phyloP scores from a whole-genome alignment of 345 rosid species.

The Iberis pinnata region DNA sequence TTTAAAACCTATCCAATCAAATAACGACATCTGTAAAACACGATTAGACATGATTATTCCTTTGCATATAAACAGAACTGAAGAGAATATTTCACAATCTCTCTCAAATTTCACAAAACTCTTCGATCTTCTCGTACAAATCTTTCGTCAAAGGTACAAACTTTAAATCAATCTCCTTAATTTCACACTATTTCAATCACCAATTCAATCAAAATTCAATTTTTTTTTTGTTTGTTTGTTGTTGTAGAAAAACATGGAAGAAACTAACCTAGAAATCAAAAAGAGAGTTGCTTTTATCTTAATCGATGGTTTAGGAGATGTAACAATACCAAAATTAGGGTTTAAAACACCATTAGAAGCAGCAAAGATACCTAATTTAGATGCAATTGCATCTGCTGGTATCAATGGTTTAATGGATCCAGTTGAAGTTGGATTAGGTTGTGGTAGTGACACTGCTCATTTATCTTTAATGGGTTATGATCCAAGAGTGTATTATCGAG shows the following conservation, averaged over 20 bases:
- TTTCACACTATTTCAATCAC: not conserved
- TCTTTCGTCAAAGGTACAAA: too few relatives aligned
- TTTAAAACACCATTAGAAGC: slow-evolving; percentile 75
- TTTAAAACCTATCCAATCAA: too few relatives aligned
- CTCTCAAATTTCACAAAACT: too few relatives aligned
- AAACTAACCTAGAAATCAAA: slow-evolving; percentile 35
- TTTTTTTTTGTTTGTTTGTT: too few relatives aligned
- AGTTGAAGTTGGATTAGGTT: slow-evolving; percentile 98
- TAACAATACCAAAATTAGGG: slow-evolving; percentile 69
- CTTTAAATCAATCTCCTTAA: too few relatives aligned
- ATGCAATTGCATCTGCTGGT: slow-evolving; percentile 85
- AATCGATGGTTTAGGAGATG: slow-evolving; percentile 91
- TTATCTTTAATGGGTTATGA: slow-evolving; percentile 89
- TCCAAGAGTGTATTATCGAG: slow-evolving; percentile 82
- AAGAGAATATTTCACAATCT: too few relatives aligned
- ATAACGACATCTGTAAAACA: too few relatives aligned
- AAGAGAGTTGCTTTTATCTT: slow-evolving; percentile 81
- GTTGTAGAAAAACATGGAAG: slow-evolving; percentile 17
- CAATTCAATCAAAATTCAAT: too few relatives aligned
- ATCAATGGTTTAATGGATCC: slow-evolving; percentile 97
- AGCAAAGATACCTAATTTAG: slow-evolving; percentile 65
- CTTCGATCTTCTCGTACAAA: too few relatives aligned
- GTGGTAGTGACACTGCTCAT: slow-evolving; percentile 99
- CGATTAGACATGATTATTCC: too few relatives aligned
- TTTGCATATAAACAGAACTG: too few relatives aligned